Base-by-base conservation (phyloP, 306 rosid genomes). In the Malus domestica region DNA sequence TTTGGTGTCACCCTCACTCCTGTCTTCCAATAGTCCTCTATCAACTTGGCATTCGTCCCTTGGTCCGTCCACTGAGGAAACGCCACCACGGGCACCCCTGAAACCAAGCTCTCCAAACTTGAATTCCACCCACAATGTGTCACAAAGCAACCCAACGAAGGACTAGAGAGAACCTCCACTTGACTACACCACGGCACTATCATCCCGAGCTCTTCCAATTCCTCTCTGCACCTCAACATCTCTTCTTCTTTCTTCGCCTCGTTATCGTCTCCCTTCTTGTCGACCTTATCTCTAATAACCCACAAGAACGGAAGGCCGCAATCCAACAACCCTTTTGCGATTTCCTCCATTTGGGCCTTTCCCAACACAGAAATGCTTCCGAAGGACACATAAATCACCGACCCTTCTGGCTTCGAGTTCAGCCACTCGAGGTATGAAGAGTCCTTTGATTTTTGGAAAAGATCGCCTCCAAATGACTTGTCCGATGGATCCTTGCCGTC, bases 101-200 rank as follows among this genome's bases (percentile, higher is more conserved):
- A 62, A 52, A n/a, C 74, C 74, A 83, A 32, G 75, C 87, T 68
- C 58, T 83, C 87, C 10, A 83, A 10, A 0, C 54, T 80, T 2
- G 87, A 83, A 63, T 83, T 83, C 87, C 87, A 83, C 1, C 87
- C 87, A 12, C 86, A 83, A 32, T 83, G 86, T 2, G 81, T 79
- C 72, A 83, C 45, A 10, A 83, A 83, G 19, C 83, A 79, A 54
- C 81, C 86, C 73, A 76, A 18, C 0, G 86, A 67, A 20, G 68
- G 25, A 23, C 44, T 70, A 2, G 70, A 66, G 73, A 83, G 25
- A n/a, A 79, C 86, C 55, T 76, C 73, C 10, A 83, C 33, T 42
- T 83, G 86, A 18, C 66, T n/a, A 6, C 86, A 79, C 86, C 86
- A 83, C 4, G 69, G 49, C 16, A 83, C 81, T 27, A 83, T 79